phyloP scores from a whole-genome alignment of 2,329 filamentous ascomycete species.

The Colletotrichum lindemuthianum region DNA sequence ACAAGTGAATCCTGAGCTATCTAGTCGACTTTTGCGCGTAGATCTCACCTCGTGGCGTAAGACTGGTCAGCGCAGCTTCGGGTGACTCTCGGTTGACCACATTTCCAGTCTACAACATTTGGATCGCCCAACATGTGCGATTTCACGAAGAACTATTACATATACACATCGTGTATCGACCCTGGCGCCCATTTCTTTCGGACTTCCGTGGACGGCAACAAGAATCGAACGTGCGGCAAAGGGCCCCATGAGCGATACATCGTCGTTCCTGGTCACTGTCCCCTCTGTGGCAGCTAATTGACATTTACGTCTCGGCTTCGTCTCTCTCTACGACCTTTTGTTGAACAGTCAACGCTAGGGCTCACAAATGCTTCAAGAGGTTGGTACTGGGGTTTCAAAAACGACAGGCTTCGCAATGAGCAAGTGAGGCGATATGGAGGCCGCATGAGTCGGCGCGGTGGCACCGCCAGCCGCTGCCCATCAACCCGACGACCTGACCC shows the following conservation, averaged over 20 bases:
- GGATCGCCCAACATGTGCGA: conserved; percentile 60
- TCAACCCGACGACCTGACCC: no score
- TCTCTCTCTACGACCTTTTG: no score
- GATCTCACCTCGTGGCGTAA: no score
- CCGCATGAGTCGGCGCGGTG: no score
- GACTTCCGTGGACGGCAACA: conserved; percentile 73
- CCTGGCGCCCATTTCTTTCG: conserved; percentile 77
- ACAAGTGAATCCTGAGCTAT: no score
- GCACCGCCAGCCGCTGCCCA: no score
- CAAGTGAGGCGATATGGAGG: no score
- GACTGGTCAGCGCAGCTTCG: neutral
- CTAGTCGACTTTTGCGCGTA: no score
- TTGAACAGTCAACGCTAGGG: no score
- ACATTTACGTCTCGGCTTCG: neutral
- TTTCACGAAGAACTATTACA: conserved; percentile 81
- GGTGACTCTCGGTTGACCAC: neutral
- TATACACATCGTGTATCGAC: conserved; percentile 77
- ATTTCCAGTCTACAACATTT: neutral
- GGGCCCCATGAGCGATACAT: conserved; percentile 81
- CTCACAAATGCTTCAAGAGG: no score
- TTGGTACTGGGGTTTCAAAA: no score
- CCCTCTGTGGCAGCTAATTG: conserved; percentile 51
- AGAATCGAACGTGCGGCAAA: conserved; percentile 66
- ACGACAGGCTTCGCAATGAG: no score
- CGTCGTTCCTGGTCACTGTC: conserved; percentile 71